Evolutionary conservation across 1,284 basidiomycete species (phyloP).

Genomic region (Stygiomarasmius scandens): DNA sequence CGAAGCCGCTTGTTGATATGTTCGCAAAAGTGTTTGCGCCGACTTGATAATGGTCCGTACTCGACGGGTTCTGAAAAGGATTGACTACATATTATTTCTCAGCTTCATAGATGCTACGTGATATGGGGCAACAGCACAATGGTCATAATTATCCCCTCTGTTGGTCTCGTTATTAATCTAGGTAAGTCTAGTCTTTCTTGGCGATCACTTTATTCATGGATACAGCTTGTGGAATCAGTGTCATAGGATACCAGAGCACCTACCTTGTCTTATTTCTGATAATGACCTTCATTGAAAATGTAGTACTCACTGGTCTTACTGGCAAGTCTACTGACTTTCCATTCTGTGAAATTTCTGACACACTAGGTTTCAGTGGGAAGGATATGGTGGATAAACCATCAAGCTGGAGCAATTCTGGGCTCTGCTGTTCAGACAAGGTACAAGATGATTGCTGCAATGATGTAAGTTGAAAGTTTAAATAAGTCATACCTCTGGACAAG

Average conservation of each 20-base stretch:
- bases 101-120: constrained; percentile 7
- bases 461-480: background rate
- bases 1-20: background rate
- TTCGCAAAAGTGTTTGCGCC: background rate
- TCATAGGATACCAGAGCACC: background rate
- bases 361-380: background rate
- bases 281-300: constrained; percentile 3
- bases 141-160: constrained; percentile 1
- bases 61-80: too few relatives aligned
- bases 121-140: constrained; percentile 1
- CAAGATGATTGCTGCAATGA: constrained; percentile 9
- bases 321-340: background rate
- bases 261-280: constrained; percentile 5
- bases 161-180: constrained; percentile 1
- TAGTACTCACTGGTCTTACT: background rate
- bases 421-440: constrained; percentile 4
- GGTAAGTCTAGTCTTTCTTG: background rate
- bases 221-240: constrained; percentile 3
- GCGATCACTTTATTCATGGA: background rate
- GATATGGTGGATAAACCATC: constrained; percentile 5
- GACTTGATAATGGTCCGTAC: constrained; percentile 4
- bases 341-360: background rate
- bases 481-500: background rate
- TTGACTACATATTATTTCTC: background rate
- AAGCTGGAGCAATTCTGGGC: constrained; percentile 1